These are phyloP conservation scores for Neonectria neomacrospora DNA, from an alignment of 2,329 filamentous ascomycete species.

Conservation along the genomic window DNA sequence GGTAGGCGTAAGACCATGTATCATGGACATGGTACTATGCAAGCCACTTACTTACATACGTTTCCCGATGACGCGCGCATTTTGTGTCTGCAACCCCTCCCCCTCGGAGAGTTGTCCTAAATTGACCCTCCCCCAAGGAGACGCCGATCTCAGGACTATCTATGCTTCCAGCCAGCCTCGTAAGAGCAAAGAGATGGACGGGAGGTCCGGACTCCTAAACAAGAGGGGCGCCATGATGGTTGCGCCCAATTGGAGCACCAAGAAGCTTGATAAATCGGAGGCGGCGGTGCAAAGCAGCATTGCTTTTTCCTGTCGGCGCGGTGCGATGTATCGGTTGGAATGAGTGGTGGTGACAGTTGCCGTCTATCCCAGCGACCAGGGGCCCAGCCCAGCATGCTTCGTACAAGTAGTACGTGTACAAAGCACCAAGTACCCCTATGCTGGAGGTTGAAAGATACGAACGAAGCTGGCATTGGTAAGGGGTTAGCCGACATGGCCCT, in stretches of 20 bases:
- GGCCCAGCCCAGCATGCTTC: neutral
- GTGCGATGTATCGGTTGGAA: neutral
- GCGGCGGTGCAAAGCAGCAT: neutral
- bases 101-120: conserved; percentile 4
- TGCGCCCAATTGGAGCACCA: conserved; percentile 1
- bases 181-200: neutral
- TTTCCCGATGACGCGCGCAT: conserved; percentile 24
- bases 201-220: neutral
- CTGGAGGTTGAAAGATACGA: neutral
- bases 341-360: neutral
- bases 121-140: neutral
- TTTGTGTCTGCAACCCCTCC: conserved; percentile 14
- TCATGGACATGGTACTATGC: neutral
- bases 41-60: conserved; percentile 28
- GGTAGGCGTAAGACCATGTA: conserved; percentile 9
- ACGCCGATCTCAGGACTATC: neutral
- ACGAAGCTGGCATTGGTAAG: neutral
- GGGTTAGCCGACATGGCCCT: neutral
- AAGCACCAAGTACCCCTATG: neutral
- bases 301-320: conserved; percentile 1
- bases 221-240: neutral
- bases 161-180: conserved; percentile 14
- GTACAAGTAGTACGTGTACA: neutral
- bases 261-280: neutral
- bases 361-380: conserved; percentile 1